Evolutionary conservation across 495 filamentous ascomycete genomes (phyloP).

Genomic region (Neohortaea acidophila): DNA sequence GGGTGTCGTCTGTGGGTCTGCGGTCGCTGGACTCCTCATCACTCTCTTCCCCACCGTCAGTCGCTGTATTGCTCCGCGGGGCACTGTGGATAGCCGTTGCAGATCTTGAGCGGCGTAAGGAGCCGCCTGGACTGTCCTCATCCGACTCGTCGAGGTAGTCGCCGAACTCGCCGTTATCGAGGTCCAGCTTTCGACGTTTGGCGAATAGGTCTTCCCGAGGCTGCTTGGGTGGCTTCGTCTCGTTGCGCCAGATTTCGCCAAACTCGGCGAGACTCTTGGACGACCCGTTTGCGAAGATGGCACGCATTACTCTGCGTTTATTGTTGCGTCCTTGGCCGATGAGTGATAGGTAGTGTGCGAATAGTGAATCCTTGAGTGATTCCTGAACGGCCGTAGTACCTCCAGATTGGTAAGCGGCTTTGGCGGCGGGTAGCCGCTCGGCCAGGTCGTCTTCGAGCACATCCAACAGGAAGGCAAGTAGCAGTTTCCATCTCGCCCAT

Average conservation of each 20-base stretch:
- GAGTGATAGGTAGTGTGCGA: slow-evolving; percentile 39
- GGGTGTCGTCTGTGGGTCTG: slow-evolving; percentile 1
- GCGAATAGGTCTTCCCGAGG: slow-evolving; percentile 21
- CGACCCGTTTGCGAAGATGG: slow-evolving; percentile 50
- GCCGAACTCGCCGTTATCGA: slow-evolving; percentile 42
- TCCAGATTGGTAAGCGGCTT: slow-evolving; percentile 6
- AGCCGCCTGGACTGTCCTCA: slow-evolving; percentile 9
- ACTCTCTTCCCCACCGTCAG: slow-evolving; percentile 12
- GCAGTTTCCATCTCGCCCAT: slow-evolving; percentile 72
- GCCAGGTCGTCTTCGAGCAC: slow-evolving; percentile 62
- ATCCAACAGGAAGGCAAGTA: slow-evolving; percentile 68
- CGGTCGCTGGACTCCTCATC: slow-evolving; percentile 15
- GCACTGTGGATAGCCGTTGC: not conserved
- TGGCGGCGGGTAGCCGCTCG: slow-evolving; percentile 34
- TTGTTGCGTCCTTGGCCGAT: slow-evolving; percentile 29
- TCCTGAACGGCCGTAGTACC: slow-evolving; percentile 17
- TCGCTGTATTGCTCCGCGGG: not conserved
- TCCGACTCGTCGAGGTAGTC: slow-evolving; percentile 41
- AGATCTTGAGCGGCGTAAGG: slow-evolving; percentile 3
- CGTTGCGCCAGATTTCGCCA: slow-evolving; percentile 43
- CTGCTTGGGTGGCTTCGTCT: slow-evolving; percentile 34
- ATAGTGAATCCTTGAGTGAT: slow-evolving; percentile 32
- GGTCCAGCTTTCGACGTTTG: slow-evolving; percentile 34
- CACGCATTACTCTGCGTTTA: slow-evolving; percentile 32
- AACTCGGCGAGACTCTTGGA: slow-evolving; percentile 37